A percentile compares a stretch with the other conserved stretches of the same genome.
Evolutionary conservation across 768 basidiomycete species (phyloP).

Genomic region (Pleurotus djamor): DNA sequence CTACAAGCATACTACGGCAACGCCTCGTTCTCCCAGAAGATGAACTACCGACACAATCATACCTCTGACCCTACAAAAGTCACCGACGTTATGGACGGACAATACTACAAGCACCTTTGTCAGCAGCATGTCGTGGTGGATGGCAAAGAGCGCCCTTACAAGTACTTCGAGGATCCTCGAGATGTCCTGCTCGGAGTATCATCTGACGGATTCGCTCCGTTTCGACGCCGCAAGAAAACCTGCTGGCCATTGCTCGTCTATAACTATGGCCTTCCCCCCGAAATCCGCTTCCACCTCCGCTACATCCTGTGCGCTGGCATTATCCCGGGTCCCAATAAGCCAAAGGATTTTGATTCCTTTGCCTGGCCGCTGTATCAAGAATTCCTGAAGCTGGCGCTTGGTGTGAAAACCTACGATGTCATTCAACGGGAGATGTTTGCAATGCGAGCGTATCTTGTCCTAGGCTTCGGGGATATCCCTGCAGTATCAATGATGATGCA

Average conservation of each 20-base stretch:
- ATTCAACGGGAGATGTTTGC: slow-evolving; percentile 16
- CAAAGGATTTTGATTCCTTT: slow-evolving; percentile 42
- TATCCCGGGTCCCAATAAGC: slow-evolving; percentile 44
- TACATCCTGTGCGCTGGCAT: slow-evolving; percentile 36
- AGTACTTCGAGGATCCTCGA: slow-evolving; percentile 25
- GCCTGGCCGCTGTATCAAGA: slow-evolving; percentile 38
- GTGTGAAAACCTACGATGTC: slow-evolving; percentile 32
- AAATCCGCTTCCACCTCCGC: slow-evolving; percentile 27
- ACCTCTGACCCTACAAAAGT: slow-evolving; percentile 12
- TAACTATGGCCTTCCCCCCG: slow-evolving; percentile 30
- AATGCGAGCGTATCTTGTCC: slow-evolving; percentile 24
- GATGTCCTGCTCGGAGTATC: slow-evolving; percentile 38
- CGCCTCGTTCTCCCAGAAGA: slow-evolving; percentile 13
- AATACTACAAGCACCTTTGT: slow-evolving; percentile 21
- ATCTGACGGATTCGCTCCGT: slow-evolving; percentile 34
- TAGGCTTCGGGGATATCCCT: slow-evolving; percentile 29
- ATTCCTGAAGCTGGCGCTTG: slow-evolving; percentile 26
- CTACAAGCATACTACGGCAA: slow-evolving; percentile 23
- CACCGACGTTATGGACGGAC: slow-evolving; percentile 32
- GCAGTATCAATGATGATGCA: slow-evolving; percentile 24
- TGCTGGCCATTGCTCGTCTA: slow-evolving; percentile 40
- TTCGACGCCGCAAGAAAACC: slow-evolving; percentile 21
- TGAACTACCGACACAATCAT: slow-evolving; percentile 24
- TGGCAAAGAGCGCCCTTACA: slow-evolving; percentile 16
- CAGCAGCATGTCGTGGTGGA: slow-evolving; percentile 19